A percentile compares a stretch with the other conserved stretches of the same genome.
phyloP scores from a whole-genome alignment of 2,329 filamentous ascomycete species.

The Drechslerella dactyloides region DNA sequence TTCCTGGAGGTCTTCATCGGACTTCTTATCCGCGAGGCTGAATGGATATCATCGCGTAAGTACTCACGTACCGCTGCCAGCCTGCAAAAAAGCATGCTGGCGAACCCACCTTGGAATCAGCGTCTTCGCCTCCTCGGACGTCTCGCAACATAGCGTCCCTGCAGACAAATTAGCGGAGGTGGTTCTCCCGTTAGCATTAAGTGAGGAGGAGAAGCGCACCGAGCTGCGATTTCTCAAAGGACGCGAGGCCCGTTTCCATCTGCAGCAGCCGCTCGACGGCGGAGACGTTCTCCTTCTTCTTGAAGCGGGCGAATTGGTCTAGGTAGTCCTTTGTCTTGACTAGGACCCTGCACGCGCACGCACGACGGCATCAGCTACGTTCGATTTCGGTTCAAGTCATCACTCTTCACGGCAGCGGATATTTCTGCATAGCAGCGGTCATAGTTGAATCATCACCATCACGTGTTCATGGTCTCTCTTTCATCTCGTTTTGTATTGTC shows the following conservation, averaged over 20 bases:
- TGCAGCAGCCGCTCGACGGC: slow-evolving; percentile 88
- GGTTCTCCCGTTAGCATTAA: slow-evolving; percentile 29
- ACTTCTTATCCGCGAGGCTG: slow-evolving; percentile 80
- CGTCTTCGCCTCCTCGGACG: slow-evolving; percentile 93
- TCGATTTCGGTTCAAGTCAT: not conserved
- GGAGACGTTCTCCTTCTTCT: slow-evolving; percentile 91
- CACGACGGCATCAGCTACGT: slow-evolving; percentile 16
- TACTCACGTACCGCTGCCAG: too few relatives aligned
- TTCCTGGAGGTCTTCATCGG: slow-evolving; percentile 84
- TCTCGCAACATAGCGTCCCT: slow-evolving; percentile 92
- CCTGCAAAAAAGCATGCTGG: not conserved
- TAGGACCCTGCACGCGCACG: slow-evolving; percentile 67
- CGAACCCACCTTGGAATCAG: slow-evolving; percentile 78
- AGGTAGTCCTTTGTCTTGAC: slow-evolving; percentile 90
- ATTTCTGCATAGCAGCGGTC: not conserved
- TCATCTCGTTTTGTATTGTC: not conserved
- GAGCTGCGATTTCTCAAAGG: slow-evolving; percentile 91
- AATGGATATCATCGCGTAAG: not conserved
- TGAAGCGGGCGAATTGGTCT: slow-evolving; percentile 93
- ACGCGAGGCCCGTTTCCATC: slow-evolving; percentile 77
- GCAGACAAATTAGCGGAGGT: slow-evolving; percentile 49
- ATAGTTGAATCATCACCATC: not conserved
- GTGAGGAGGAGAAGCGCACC: slow-evolving; percentile 64
- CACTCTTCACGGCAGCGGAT: not conserved
- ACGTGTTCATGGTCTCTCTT: not conserved